Evolutionary conservation across 106 monocot genomes (phyloP), one percentile per base, ranked within the genome.

Genomic region (Agapanthus africanus): DNA sequence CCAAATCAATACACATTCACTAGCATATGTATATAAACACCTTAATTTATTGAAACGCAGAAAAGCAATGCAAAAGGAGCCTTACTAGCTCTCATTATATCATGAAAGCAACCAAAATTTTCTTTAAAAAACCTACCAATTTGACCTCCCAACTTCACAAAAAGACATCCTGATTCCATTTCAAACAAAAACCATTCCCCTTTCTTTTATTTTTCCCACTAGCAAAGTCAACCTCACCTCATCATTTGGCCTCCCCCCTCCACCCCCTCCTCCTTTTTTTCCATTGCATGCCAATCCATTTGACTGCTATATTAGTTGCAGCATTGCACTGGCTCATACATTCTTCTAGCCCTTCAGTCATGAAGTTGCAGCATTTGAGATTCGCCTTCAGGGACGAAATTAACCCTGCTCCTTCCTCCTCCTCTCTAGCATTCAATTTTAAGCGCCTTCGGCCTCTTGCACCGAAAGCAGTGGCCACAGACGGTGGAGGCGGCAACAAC

Each of bases 361-460:
- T 76, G 76, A 76, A 63, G 76, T 16, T 76, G 21, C 71, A 81
- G 30, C 60, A 76, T 6, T 34, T 76, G 30, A 11, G 15, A 18
- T 14, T 68, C 33, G 61, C 63, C 18, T 63, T 67, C 65, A 8
- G 44, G n/a, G n/a, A n/a, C n/a, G n/a, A n/a, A n/a, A n/a, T n/a
- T 6, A n/a, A 66, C 7, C 26, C 59, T 37, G 27, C n/a, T n/a
- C n/a, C n/a, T n/a, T n/a, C n/a, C n/a, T 44, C 70, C 54, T 33
- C 59, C 16, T 60, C 74, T 0, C 18, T 65, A 22, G 16, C 61
- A n/a, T 14, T 73, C 23, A 36, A 37, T 68, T 50, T 76, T n/a
- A 76, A 72, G 16, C 50, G 67, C n/a, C 60, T 68, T 21, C 57
- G 66, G 21, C 67, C 80, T 0, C 23, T 68, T 25, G 63, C 66